phyloP scores from a whole-genome alignment of 331 rosid species.

The Cydonia oblonga region DNA sequence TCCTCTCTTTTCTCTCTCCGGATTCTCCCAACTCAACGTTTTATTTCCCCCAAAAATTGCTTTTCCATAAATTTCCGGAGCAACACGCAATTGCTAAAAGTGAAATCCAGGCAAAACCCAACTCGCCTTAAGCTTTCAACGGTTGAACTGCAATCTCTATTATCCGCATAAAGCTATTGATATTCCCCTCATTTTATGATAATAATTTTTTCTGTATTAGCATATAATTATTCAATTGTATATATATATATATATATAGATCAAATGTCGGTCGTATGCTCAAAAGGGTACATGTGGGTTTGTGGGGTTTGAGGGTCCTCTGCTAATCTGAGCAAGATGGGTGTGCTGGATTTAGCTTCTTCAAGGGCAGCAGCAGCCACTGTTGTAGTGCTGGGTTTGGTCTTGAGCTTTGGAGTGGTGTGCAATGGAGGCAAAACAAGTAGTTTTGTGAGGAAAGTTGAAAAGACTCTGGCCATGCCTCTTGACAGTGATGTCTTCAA shows the following conservation, averaged over 20 bases:
- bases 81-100: background rate
- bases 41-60: background rate
- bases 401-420: background rate
- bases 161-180: background rate
- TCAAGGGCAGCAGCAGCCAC: background rate
- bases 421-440: constrained; percentile 15
- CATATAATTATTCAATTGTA: too few relatives aligned
- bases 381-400: background rate
- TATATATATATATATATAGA: too few relatives aligned
- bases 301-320: background rate
- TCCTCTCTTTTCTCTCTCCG: too few relatives aligned
- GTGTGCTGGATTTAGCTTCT: constrained; percentile 4
- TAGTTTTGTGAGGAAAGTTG: constrained; percentile 3
- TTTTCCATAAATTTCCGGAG: background rate
- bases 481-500: constrained; percentile 6
- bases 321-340: background rate
- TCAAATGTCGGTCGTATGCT: background rate
- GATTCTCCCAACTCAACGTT: background rate
- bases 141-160: background rate
- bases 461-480: constrained; percentile 8
- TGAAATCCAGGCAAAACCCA: background rate
- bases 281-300: background rate
- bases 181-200: background rate
- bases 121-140: background rate
- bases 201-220: too few relatives aligned